phyloP scores from a whole-genome alignment of 31 red algal genomes.

The Porphyra umbilicalis region DNA sequence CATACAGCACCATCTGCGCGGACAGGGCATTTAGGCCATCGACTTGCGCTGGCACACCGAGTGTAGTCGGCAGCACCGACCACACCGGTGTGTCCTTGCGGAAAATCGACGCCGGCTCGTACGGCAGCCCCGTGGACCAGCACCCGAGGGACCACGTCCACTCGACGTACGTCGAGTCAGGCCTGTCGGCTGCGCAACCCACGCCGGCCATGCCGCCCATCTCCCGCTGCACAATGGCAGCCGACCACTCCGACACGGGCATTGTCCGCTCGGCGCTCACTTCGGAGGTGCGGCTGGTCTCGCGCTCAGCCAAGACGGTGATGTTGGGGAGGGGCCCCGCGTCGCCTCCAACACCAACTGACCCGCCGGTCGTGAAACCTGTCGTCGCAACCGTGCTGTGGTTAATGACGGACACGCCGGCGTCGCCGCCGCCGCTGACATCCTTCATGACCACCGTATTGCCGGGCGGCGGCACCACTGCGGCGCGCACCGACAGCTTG shows the following conservation, averaged over 20 bases:
- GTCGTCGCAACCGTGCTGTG: not conserved
- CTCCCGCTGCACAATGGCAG: not conserved
- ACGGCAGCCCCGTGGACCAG: not conserved
- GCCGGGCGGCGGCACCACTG: not conserved
- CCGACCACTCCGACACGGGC: not conserved
- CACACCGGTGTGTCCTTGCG: not conserved
- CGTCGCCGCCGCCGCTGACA: not conserved
- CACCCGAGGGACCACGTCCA: not conserved
- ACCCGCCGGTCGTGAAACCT: not conserved
- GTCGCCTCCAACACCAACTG: not conserved
- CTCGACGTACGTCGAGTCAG: not conserved
- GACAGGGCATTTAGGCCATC: not conserved
- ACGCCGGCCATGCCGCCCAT: not conserved
- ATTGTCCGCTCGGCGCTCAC: not conserved
- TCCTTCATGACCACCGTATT: not conserved
- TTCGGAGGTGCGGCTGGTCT: not conserved
- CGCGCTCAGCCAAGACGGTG: not conserved
- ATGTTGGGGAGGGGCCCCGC: not conserved
- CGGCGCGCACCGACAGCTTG: not conserved
- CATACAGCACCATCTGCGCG: not conserved
- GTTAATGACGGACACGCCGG: not conserved
- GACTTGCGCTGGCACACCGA: not conserved
- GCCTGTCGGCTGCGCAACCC: not conserved
- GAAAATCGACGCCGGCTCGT: not conserved
- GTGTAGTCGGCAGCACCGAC: not conserved